Base-by-base conservation (phyloP, 2,329 filamentous ascomycete species). In the Venturia nashicola region DNA sequence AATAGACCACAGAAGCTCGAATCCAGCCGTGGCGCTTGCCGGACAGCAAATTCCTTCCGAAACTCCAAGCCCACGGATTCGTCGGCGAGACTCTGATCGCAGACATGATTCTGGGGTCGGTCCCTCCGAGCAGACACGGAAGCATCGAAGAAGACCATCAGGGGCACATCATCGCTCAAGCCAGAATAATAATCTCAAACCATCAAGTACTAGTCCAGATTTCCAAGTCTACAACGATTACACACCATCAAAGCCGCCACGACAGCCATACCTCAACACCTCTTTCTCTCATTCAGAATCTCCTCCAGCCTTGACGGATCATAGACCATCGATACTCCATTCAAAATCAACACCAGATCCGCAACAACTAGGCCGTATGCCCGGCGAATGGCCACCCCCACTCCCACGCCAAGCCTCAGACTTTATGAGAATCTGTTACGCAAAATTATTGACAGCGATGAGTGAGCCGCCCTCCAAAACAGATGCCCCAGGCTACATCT, bases 401-500 rank as follows among this genome's bases (percentile, higher is more conserved):
- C 46, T 65, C 3, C 63, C 63, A 8, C 63, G 20, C n/a, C 64
- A 65, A 16, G 63, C 63, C 7, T 48, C 59, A 27, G 59, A 61
- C 18, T 42, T n/a, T 8, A 48, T 23, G 9, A 32, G 57, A n/a
- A 40, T 61, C 18, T 42, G 43, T 9, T 65, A 65, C 46, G 63
- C 63, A 5, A 65, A 65, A 27, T 43, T 65, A 12, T 23, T 61
- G 18, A 65, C 57, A 42, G 43, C 59, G 14, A 65, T 65, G 63
- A 62, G 59, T 23, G 63, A 65, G 14, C 59, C 42, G 7, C 63
- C 63, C 34, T 64, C 54, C 7, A 54, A 32, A 27, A 43, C 42
- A n/a, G 63, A 65, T 20, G 36, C 32, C 6, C 48, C 61, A 14
- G 94, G 94, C 44, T 99, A 94, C 77, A 97, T 99, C 68, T 99